Percentiles rank a stretch among this genome's conserved stretches.
Conservation (phyloP, 176 grass and related monocot genomes). For the Eleusine indica region DNA sequence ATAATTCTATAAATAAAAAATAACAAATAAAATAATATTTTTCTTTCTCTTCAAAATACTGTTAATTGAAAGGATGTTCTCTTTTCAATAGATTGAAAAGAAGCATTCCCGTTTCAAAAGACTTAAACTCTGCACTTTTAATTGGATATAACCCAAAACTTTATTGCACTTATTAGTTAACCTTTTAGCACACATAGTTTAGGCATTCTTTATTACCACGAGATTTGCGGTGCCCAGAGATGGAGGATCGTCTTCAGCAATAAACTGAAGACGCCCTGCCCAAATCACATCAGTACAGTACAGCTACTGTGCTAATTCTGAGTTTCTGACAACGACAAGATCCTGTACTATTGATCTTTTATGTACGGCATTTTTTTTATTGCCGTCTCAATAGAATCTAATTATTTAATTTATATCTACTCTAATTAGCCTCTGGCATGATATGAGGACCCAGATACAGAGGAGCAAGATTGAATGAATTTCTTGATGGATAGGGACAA, state of each 20-base stretch:
- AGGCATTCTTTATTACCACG: not conserved
- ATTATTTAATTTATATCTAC: conserved; percentile 15
- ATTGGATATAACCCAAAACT: too few relatives aligned
- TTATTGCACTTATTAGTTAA: not conserved
- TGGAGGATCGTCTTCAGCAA: conserved; percentile 2
- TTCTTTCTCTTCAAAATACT: too few relatives aligned
- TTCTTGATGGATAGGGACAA: not conserved
- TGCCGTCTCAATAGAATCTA: not conserved
- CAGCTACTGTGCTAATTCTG: not conserved
- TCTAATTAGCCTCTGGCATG: not conserved
- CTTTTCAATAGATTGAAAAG: too few relatives aligned
- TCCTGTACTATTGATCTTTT: conserved; percentile 32
- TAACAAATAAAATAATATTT: too few relatives aligned
- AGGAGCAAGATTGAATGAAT: not conserved
- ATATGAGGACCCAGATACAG: conserved; percentile 7
- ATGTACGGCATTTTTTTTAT: conserved; percentile 25
- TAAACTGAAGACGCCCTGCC: not conserved
- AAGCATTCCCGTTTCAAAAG: too few relatives aligned
- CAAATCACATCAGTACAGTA: conserved; percentile 19
- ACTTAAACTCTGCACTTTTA: too few relatives aligned
- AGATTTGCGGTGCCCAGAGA: not conserved
- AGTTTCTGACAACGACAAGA: conserved; percentile 31
- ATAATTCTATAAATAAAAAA: too few relatives aligned
- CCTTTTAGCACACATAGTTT: not conserved
- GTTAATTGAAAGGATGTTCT: too few relatives aligned